These are phyloP conservation scores for Rosa hybrid DNA, from an alignment of 331 rosid species.

Conservation along the genomic window DNA sequence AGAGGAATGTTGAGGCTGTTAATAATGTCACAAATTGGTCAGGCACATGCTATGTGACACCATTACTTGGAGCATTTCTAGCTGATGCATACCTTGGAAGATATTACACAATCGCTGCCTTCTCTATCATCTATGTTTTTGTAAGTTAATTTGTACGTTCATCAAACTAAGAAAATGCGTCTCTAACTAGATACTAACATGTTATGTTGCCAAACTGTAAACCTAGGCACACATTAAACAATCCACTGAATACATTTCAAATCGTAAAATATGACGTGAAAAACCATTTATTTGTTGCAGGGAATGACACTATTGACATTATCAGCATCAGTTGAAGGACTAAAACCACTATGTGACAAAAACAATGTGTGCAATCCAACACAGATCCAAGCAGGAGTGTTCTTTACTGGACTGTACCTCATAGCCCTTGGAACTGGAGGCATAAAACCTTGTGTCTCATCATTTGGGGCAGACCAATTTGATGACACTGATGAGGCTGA, in stretches of 20 bases:
- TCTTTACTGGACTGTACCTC: slow-evolving; percentile 22
- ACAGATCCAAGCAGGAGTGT: slow-evolving; percentile 9
- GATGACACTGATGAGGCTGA: slow-evolving; percentile 17
- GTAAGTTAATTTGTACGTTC: background rate
- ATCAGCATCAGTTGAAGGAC: slow-evolving; percentile 17
- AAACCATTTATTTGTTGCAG: slow-evolving; percentile 1
- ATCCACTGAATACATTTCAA: background rate
- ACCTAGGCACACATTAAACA: background rate
- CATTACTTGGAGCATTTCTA: slow-evolving; percentile 25
- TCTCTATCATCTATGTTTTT: slow-evolving; percentile 13
- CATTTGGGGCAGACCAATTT: slow-evolving; percentile 26
- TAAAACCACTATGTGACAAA: slow-evolving; percentile 12
- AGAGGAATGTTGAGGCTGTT: slow-evolving; percentile 19
- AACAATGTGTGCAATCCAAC: slow-evolving; percentile 5
- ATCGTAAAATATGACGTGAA: background rate
- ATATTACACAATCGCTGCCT: slow-evolving; percentile 13
- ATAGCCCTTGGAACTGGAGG: slow-evolving; percentile 21
- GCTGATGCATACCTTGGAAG: slow-evolving; percentile 20
- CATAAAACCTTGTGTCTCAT: slow-evolving; percentile 23
- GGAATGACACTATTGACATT: slow-evolving; percentile 20
- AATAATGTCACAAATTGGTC: slow-evolving; percentile 25
- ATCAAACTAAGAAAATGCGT: background rate
- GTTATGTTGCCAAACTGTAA: background rate
- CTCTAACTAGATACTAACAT: background rate
- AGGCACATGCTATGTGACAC: slow-evolving; percentile 22